A percentile compares a stretch with the other conserved stretches of the same genome.
phyloP scores from a whole-genome alignment of 768 basidiomycete species.

The Trametes villosa region DNA sequence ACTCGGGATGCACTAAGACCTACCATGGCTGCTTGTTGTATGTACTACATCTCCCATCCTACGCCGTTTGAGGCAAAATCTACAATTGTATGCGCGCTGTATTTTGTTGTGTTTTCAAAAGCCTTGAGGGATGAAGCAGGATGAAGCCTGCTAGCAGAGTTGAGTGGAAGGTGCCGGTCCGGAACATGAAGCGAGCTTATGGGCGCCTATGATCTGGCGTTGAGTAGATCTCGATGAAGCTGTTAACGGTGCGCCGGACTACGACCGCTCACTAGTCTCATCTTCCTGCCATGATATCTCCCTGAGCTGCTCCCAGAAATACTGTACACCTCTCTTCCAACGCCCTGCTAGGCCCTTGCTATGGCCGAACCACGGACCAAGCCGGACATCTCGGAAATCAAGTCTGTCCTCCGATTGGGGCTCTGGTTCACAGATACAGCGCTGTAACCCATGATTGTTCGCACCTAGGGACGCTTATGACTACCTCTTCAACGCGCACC shows the following conservation, averaged over 20 bases:
- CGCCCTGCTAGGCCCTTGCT: background rate
- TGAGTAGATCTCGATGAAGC: too few species aligned
- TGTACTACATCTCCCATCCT: background rate
- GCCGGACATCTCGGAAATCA: conserved; percentile 37
- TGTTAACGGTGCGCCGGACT: too few species aligned
- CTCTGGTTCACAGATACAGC: conserved; percentile 30
- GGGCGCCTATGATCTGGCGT: too few species aligned
- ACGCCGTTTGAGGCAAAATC: too few species aligned
- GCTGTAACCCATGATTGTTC: conserved; percentile 30
- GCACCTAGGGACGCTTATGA: conserved; percentile 46
- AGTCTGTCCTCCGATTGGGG: conserved; percentile 37
- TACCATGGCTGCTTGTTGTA: background rate
- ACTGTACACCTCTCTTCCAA: background rate
- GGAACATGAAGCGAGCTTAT: too few species aligned
- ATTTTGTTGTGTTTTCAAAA: too few species aligned
- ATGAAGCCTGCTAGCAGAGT: too few species aligned
- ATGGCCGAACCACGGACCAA: conserved; percentile 31
- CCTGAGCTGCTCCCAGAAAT: background rate
- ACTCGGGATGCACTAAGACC: background rate
- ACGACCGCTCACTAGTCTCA: too few species aligned
- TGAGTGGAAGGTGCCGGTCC: too few species aligned
- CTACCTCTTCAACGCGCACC: conserved; percentile 54
- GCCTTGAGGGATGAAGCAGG: too few species aligned
- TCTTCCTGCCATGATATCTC: background rate
- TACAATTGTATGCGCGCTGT: too few species aligned